Evolutionary conservation across 148 eudicot species (phyloP).

Genomic region (Dysphania ambrosioides): DNA sequence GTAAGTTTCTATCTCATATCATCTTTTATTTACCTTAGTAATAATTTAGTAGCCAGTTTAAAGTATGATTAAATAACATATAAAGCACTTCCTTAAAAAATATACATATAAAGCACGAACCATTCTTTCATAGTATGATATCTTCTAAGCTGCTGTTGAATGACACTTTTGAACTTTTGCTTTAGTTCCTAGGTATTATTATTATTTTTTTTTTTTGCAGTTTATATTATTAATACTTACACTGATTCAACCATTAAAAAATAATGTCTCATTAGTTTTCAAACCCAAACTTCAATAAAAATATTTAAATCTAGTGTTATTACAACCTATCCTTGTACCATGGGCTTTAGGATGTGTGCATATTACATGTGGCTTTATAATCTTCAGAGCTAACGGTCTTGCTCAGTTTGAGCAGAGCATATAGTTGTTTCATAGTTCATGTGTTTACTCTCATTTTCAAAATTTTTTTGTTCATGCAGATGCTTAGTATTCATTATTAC

Average conservation of each 20-base stretch:
- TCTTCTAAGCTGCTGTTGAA: background rate
- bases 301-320: background rate
- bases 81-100: too few relatives aligned
- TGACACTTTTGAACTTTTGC: background rate
- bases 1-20: conserved; percentile 38
- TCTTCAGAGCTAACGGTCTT: background rate
- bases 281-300: background rate
- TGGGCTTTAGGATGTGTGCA: background rate
- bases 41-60: background rate
- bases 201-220: too few relatives aligned
- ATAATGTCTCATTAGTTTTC: background rate
- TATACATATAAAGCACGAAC: background rate
- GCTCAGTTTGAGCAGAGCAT: background rate
- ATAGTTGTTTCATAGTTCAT: background rate
- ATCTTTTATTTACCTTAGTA: background rate
- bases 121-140: background rate
- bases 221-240: background rate
- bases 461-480: conserved; percentile 42
- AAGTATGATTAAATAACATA: background rate
- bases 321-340: background rate
- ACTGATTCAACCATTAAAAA: background rate
- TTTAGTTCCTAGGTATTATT: background rate
- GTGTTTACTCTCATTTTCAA: background rate
- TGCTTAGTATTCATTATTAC: conserved; percentile 89
- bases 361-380: background rate